These are phyloP conservation scores for Sclerotinia minor DNA, from an alignment of 2,329 filamentous ascomycete species.

Conservation along the genomic window DNA sequence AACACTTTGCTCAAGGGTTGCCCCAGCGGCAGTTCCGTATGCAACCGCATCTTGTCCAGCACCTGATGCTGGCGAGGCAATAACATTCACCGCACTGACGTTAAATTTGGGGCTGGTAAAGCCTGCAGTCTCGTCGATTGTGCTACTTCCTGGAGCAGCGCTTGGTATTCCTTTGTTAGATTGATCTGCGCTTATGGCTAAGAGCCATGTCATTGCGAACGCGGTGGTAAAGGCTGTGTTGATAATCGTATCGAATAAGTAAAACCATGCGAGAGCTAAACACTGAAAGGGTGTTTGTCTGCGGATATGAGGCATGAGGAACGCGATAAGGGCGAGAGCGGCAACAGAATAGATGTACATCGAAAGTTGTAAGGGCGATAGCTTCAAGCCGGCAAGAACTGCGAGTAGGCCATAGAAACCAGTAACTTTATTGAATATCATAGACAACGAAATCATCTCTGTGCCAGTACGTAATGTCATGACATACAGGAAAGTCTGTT, in stretches of 20 bases:
- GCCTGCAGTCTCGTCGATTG: conserved; percentile 61
- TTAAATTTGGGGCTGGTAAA: conserved; percentile 65
- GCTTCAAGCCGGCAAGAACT: conserved; percentile 79
- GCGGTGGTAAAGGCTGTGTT: conserved; percentile 79
- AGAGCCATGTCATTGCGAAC: conserved; percentile 85
- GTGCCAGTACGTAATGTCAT: conserved; percentile 85
- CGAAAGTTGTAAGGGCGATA: conserved; percentile 79
- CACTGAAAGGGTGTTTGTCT: conserved; percentile 76
- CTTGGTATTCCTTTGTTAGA: conserved; percentile 46
- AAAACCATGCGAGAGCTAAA: conserved; percentile 80
- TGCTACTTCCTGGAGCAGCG: conserved; percentile 42
- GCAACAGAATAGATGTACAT: conserved; percentile 88
- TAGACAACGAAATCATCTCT: conserved; percentile 77
- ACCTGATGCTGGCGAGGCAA: conserved; percentile 50
- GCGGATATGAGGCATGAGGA: conserved; percentile 78
- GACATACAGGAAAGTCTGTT: conserved; percentile 78
- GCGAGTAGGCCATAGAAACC: conserved; percentile 89
- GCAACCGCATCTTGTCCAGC: conserved; percentile 56
- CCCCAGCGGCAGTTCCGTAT: conserved; percentile 45
- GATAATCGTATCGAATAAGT: conserved; percentile 77
- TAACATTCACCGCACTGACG: conserved; percentile 56
- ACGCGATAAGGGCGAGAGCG: conserved; percentile 65
- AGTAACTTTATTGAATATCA: conserved; percentile 89
- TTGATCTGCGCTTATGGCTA: conserved; percentile 54
- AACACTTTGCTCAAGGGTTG: conserved; percentile 62